These are phyloP conservation scores for Pseudocercospora crystallina DNA, from an alignment of 2,329 filamentous ascomycete species.

Conservation along the genomic window DNA sequence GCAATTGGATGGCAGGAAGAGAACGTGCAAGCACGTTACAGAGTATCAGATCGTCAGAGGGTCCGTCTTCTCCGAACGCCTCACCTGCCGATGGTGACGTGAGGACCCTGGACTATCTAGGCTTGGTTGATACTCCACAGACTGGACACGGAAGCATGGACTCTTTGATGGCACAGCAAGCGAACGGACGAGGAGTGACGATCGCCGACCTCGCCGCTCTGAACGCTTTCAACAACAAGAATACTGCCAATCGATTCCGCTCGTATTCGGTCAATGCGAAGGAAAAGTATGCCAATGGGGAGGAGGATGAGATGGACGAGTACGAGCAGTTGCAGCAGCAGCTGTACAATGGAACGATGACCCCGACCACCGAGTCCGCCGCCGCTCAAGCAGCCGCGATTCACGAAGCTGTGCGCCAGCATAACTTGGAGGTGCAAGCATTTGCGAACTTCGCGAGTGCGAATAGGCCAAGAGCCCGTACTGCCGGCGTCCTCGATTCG, in stretches of 20 bases:
- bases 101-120: conserved; percentile 91
- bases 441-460: conserved; percentile 81
- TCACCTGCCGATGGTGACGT: conserved; percentile 84
- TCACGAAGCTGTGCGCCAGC: conserved; percentile 76
- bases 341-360: conserved; percentile 59
- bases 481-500: conserved; percentile 85
- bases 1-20: conserved; percentile 77
- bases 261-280: conserved; percentile 99
- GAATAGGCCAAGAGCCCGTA: conserved; percentile 82
- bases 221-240: conserved; percentile 72
- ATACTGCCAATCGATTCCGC: conserved; percentile 77
- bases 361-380: conserved; percentile 58
- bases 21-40: conserved; percentile 85
- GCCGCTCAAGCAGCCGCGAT: conserved; percentile 59
- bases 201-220: conserved; percentile 74
- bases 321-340: conserved; percentile 58
- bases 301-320: conserved; percentile 54
- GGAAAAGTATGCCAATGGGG: conserved; percentile 91
- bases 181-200: conserved; percentile 48
- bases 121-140: conserved; percentile 89
- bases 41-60: conserved; percentile 84
- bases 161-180: conserved; percentile 51
- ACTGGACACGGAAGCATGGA: conserved; percentile 66
- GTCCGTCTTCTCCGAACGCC: conserved; percentile 82
- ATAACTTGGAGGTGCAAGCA: conserved; percentile 90